Conservation (phyloP, 2,329 filamentous ascomycete species). For the Byssothecium circinans region DNA sequence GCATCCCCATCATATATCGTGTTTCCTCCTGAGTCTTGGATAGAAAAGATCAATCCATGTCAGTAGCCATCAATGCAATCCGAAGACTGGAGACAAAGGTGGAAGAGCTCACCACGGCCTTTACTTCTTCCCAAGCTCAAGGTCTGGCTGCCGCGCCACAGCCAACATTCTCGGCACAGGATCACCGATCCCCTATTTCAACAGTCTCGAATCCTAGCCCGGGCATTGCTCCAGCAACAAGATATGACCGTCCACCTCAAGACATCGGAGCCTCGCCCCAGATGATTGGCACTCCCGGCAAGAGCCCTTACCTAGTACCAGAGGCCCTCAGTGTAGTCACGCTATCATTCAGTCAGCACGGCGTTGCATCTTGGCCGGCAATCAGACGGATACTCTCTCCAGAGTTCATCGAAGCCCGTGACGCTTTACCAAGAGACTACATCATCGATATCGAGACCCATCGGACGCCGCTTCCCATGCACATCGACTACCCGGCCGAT, state of each 20-base stretch:
- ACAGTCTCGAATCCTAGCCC: conserved; percentile 35
- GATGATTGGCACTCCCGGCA: conserved; percentile 27
- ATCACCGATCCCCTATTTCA: conserved; percentile 31
- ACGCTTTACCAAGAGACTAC: conserved; percentile 51
- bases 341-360: conserved; percentile 56
- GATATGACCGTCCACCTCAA: conserved; percentile 24
- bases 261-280: conserved; percentile 32
- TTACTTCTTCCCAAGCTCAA: conserved; percentile 23
- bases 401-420: conserved; percentile 42
- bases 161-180: conserved; percentile 8
- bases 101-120: conserved; percentile 50
- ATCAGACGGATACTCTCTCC: conserved; percentile 48
- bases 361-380: conserved; percentile 54
- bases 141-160: conserved; percentile 5
- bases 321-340: conserved; percentile 32
- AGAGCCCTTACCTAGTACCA: conserved; percentile 20
- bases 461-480: conserved; percentile 49
- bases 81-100: conserved; percentile 57
- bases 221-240: conserved; percentile 13
- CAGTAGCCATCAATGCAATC: conserved; percentile 58
- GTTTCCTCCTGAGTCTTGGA: not conserved
- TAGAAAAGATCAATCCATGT: conserved; percentile 57
- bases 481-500: conserved; percentile 37
- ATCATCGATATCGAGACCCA: conserved; percentile 54
- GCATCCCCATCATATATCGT: conserved; percentile 4